A percentile compares a stretch with the other conserved stretches of the same genome.
Evolutionary conservation across 2,329 filamentous ascomycete species (phyloP).

Genomic region (Pestalotiopsis sp.): DNA sequence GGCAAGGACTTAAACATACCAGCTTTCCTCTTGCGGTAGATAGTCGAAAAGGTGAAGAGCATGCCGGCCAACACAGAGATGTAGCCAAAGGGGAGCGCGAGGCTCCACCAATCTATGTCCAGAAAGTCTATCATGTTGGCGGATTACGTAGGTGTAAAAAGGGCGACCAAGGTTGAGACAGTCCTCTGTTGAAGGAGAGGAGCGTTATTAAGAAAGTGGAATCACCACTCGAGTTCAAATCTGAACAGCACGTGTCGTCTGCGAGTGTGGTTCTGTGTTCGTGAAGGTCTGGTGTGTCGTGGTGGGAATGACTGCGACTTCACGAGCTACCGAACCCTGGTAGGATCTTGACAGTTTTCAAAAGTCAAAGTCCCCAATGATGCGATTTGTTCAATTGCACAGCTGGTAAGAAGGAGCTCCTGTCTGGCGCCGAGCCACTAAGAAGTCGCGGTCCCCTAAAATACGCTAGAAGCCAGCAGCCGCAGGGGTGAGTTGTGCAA

Average conservation of each 20-base stretch:
- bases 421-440: neutral
- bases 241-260: neutral
- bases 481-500: neutral
- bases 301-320: neutral
- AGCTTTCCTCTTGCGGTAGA: constrained; percentile 92
- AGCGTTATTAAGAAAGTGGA: constrained; percentile 10
- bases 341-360: constrained; percentile 17
- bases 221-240: neutral
- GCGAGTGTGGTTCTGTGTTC: neutral
- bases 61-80: constrained; percentile 84
- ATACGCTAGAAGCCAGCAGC: neutral
- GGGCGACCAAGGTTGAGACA: neutral
- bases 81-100: constrained; percentile 86
- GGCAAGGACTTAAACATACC: constrained; percentile 49
- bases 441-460: neutral
- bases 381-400: constrained; percentile 7
- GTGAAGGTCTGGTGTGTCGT: neutral
- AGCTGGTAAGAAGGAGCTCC: neutral
- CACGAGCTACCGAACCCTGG: neutral
- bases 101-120: constrained; percentile 75
- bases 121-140: constrained; percentile 44
- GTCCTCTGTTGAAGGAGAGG: constrained; percentile 7
- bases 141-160: constrained; percentile 1
- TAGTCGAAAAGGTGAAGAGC: constrained; percentile 85
- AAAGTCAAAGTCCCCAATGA: neutral